Base-by-base conservation (phyloP, 148 eudicot species). In the Persicaria tinctoria region DNA sequence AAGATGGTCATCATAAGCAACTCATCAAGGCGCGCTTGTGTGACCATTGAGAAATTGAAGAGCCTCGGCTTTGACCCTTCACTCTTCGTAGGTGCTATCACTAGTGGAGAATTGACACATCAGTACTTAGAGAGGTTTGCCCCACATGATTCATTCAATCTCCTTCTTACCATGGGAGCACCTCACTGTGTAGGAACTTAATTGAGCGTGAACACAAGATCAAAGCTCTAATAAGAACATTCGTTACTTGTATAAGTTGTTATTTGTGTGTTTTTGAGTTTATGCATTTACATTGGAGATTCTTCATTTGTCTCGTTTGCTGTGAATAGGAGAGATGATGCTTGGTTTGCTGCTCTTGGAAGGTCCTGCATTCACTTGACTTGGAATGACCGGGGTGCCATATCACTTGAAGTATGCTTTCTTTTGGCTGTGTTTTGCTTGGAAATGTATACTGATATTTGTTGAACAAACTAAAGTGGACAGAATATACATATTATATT, bases 321-420 rank as follows among this genome's bases (percentile, higher is more conserved):
- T 69, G 54, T 60, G 76, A 54, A 41, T 82, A 93, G 97, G 93
- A 88, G 93, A 83, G 87, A 83, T 79, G 97, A 94, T 87, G 76
- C 89, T 71, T 94, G 98, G 98, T 94, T 91, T 85, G 90, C 91
- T 46, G 79, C 87, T 69, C 87, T 94, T 73, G 98, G 98, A 85
- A 84, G 82, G 64, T 87, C 95, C 72, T 93, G 98, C 82, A 93
- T 93, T 82, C 98, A 93, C 83, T 79, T 93, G 83, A 93, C 98
- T 14, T 93, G 98, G 98, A 88, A 76, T 82, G 98, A 85, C 76
- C 82, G 97, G 38, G 98, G 98, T 78, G 98, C 98, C 80, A 91
- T 93, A 86, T 93, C 97, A 77, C 97, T 93, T 75, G 90, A 91
- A 86, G 98, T 91, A 86, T 80, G 84, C 71, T 50, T 75, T 53